Percentiles rank a stretch among this genome's conserved stretches.
phyloP scores from a whole-genome alignment of 345 rosid species.

The Gossypium bickii region DNA sequence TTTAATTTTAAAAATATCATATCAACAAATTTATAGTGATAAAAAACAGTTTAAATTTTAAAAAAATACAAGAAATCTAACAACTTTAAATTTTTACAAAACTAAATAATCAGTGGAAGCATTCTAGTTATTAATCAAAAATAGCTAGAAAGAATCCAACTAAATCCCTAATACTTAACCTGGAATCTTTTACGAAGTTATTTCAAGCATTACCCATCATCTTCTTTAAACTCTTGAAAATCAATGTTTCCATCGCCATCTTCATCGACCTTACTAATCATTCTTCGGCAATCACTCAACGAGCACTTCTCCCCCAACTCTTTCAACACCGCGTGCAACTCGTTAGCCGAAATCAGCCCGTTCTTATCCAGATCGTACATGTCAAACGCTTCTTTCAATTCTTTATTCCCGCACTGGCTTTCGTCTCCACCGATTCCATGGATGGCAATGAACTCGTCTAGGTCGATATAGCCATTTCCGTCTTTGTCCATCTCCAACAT shows the following conservation, averaged over 20 bases:
- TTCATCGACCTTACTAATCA: constrained; percentile 75
- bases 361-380: constrained; percentile 68
- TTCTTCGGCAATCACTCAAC: constrained; percentile 58
- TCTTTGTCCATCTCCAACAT: constrained; percentile 81
- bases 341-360: constrained; percentile 67
- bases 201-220: constrained; percentile 20
- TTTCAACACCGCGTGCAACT: constrained; percentile 21
- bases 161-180: neutral
- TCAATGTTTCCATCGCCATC: constrained; percentile 91
- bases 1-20: too few relatives aligned
- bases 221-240: constrained; percentile 49
- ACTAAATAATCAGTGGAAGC: too few relatives aligned
- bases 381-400: constrained; percentile 79
- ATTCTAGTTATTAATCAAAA: too few relatives aligned
- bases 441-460: constrained; percentile 67
- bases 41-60: too few relatives aligned
- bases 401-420: constrained; percentile 26
- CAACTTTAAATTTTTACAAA: too few relatives aligned
- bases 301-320: constrained; percentile 67
- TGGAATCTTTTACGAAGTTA: neutral
- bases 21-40: too few relatives aligned
- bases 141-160: too few relatives aligned
- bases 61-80: too few relatives aligned
- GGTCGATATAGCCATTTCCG: constrained; percentile 68
- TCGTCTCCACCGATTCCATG: constrained; percentile 9